These are phyloP conservation scores for Calvatia gigantea DNA, from an alignment of 768 basidiomycete species.

Conservation along the genomic window DNA sequence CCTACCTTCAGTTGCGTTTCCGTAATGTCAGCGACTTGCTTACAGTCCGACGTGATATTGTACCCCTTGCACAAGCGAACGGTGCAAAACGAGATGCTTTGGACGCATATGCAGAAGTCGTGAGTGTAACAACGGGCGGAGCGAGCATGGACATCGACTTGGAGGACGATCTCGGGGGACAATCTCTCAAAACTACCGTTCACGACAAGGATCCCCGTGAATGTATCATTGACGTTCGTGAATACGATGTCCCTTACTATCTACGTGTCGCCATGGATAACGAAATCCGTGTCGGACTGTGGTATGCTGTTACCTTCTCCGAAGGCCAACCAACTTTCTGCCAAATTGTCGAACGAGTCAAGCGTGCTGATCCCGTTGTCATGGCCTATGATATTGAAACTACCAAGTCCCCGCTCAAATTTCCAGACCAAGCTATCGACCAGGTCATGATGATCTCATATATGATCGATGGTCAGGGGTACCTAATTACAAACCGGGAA, in stretches of 20 bases:
- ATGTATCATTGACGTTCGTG: constrained; percentile 89
- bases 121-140: constrained; percentile 68
- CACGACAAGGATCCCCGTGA: constrained; percentile 83
- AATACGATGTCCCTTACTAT: constrained; percentile 97
- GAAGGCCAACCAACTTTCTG: constrained; percentile 75
- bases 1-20: constrained; percentile 87
- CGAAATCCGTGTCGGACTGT: constrained; percentile 95
- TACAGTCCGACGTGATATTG: constrained; percentile 79
- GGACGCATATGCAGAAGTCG: constrained; percentile 96
- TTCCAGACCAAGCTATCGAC: constrained; percentile 92
- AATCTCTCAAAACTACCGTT: constrained; percentile 31
- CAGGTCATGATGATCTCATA: constrained; percentile 99
- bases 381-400: constrained; percentile 99
- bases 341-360: constrained; percentile 79
- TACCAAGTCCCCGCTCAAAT: constrained; percentile 99
- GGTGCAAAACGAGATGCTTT: constrained; percentile 91
- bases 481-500: constrained; percentile 95
- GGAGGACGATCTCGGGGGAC: constrained; percentile 57
- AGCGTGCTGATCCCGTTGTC: constrained; percentile 98
- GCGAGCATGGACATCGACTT: constrained; percentile 63
- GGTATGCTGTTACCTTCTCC: constrained; percentile 87
- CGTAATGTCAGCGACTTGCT: constrained; percentile 93
- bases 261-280: constrained; percentile 99
- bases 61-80: constrained; percentile 88
- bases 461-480: constrained; percentile 98